Conservation (phyloP, 768 basidiomycete species). For the Kwoniella dendrophila region DNA sequence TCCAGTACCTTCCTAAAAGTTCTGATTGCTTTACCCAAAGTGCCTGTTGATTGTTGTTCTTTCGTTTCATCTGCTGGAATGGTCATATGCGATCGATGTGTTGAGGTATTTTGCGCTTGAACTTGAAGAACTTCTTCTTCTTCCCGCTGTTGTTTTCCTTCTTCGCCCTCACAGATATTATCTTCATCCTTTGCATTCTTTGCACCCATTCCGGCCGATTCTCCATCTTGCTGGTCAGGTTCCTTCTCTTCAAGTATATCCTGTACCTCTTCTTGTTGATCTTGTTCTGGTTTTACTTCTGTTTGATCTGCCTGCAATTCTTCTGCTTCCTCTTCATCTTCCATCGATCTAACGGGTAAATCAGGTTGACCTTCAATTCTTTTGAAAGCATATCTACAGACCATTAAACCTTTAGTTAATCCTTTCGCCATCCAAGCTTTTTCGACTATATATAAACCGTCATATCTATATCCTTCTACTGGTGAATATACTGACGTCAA, state of each 20-base stretch:
- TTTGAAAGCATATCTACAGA: constrained; percentile 80
- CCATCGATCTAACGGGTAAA: constrained; percentile 22
- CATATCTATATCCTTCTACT: constrained; percentile 83
- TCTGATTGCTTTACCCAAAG: neutral
- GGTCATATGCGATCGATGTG: too few relatives aligned
- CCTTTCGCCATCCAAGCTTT: constrained; percentile 78
- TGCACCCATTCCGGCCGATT: too few relatives aligned
- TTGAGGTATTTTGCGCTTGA: too few relatives aligned
- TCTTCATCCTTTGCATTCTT: too few relatives aligned
- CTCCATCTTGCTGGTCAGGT: too few relatives aligned
- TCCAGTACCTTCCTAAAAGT: neutral
- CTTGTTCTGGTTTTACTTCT: neutral
- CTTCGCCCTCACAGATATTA: too few relatives aligned
- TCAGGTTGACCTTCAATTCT: constrained; percentile 30
- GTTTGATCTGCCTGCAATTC: neutral
- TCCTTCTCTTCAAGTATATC: too few relatives aligned
- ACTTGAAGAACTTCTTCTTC: too few relatives aligned
- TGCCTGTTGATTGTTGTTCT: neutral
- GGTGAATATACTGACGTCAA: constrained; percentile 73
- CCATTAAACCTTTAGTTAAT: constrained; percentile 67
- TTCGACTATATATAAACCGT: constrained; percentile 69
- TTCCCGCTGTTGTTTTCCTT: too few relatives aligned
- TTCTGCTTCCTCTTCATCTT: constrained; percentile 4
- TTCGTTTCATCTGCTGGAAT: neutral
- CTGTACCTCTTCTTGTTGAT: neutral